These are phyloP conservation scores for Chlamydomonas schloesseri DNA, from an alignment of 139 green algal species.

Conservation along the genomic window DNA sequence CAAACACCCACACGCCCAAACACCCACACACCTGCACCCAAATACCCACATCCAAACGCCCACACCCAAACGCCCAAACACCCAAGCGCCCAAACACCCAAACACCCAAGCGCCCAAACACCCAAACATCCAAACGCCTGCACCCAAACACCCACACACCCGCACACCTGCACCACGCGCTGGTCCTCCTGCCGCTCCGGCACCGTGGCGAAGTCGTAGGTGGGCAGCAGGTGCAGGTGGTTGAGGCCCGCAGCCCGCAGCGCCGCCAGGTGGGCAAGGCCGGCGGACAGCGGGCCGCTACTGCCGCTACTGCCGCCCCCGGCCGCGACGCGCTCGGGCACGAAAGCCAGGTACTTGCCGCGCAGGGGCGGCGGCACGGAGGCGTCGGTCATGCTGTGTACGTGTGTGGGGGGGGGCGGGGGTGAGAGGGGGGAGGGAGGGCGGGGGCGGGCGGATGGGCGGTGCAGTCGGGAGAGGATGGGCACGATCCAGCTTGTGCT, in stretches of 20 bases:
- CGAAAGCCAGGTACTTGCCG: conserved; percentile 90
- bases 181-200: conserved; percentile 82
- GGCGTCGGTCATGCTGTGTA: conserved; percentile 72
- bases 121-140: too few relatives aligned
- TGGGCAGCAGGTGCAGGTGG: conserved; percentile 92
- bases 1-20: too few relatives aligned
- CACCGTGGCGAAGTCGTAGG: conserved; percentile 90
- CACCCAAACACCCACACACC: too few relatives aligned
- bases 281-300: neutral
- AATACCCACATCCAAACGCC: too few relatives aligned
- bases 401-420: neutral
- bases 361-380: conserved; percentile 68
- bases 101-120: too few relatives aligned
- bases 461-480: too few relatives aligned
- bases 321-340: conserved; percentile 36
- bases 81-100: too few relatives aligned
- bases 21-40: too few relatives aligned
- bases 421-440: neutral
- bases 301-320: neutral
- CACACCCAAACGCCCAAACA: too few relatives aligned
- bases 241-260: conserved; percentile 75
- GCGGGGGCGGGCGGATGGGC: too few relatives aligned
- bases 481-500: too few relatives aligned
- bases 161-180: conserved; percentile 36
- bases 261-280: conserved; percentile 51